These are phyloP conservation scores for Parafenestella ontariensis DNA, from an alignment of 2,329 filamentous ascomycete genomes.

Conservation along the genomic window DNA sequence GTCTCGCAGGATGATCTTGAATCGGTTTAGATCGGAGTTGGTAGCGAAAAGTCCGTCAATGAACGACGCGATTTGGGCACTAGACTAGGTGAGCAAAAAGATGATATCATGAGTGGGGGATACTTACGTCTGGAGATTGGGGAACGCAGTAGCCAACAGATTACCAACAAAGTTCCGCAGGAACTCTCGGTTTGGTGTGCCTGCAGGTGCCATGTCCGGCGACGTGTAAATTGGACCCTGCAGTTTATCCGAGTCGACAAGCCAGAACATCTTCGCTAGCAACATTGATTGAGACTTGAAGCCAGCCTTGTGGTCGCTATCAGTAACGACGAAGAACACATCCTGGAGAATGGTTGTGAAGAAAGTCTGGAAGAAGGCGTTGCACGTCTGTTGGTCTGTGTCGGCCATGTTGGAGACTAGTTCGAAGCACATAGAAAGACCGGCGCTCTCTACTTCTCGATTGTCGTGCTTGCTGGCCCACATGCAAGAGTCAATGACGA, in stretches of 20 bases:
- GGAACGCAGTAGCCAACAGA: slow-evolving; percentile 87
- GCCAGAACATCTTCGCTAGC: slow-evolving; percentile 94
- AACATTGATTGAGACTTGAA: slow-evolving; percentile 98
- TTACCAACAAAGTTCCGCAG: slow-evolving; percentile 85
- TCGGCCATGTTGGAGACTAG: slow-evolving; percentile 97
- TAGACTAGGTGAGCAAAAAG: slow-evolving; percentile 53
- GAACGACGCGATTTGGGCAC: slow-evolving; percentile 85
- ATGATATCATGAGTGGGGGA: not conserved
- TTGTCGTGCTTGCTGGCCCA: slow-evolving; percentile 99
- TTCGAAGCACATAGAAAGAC: slow-evolving; percentile 97
- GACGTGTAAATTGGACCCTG: slow-evolving; percentile 84
- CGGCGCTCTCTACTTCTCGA: slow-evolving; percentile 93
- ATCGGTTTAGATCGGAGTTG: slow-evolving; percentile 89
- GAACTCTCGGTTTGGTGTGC: slow-evolving; percentile 91
- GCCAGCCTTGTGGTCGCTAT: slow-evolving; percentile 97
- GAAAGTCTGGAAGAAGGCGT: slow-evolving; percentile 97
- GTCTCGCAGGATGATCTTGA: slow-evolving; percentile 94
- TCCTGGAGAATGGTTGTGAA: slow-evolving; percentile 96
- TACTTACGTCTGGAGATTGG: slow-evolving; percentile 86
- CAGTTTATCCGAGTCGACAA: slow-evolving; percentile 89
- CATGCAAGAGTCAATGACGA: slow-evolving; percentile 98
- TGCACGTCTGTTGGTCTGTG: slow-evolving; percentile 82
- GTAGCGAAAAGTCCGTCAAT: slow-evolving; percentile 87
- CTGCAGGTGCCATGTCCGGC: slow-evolving; percentile 79
- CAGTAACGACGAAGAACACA: slow-evolving; percentile 96